Evolutionary conservation across 495 filamentous ascomycete genomes (phyloP), one percentile per base, ranked within the genome.

Genomic region (Trichocladium antarcticum): DNA sequence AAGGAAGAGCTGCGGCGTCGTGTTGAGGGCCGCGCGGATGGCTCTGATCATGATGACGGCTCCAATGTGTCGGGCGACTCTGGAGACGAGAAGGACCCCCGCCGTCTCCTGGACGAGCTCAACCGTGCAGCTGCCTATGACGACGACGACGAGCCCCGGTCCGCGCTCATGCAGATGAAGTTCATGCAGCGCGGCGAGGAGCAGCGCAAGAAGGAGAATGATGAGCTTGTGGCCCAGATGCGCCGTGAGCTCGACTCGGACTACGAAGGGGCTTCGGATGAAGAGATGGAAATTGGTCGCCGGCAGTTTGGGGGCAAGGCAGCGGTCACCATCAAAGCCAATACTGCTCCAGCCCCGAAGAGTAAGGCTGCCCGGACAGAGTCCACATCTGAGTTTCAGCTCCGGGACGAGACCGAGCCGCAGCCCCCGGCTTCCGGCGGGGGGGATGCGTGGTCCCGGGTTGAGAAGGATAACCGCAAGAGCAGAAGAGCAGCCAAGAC

Each of bases 181-280:
- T 98, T 97, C 59, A 98, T 98, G 92, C 78, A 81, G 54, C 86
- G 81, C 36, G 89, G 87, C 11, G 88, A 96, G 53, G 84, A 81
- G 10, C 70, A 77, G 34, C 77, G 76, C 53, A 89, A 81, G 59
- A 79, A 79, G 45, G 72, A 80, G 50, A 97, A 96, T 47, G 86
- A 95, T 57, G 82, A 84, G 34, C 77, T 85, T 35, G 68, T 92
- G n/a, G 79, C 83, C 49, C 68, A 77, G 43, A 75, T 97, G 21
- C 77, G 84, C 34, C 78, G 79, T 50, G 85, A 94, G 29, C 69
- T 95, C 1, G 79, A 63, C 22, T 68, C 68, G n/a, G 70, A 73
- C 31, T 64, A 63, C 7, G 72, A 74, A n/a, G 68, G 62, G 28
- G 56, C 55, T 2, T 74, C 77, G 32, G 78, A 77, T 37, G 74